Base-by-base conservation (phyloP, 257 asterid genomes). In the Vinca minor region DNA sequence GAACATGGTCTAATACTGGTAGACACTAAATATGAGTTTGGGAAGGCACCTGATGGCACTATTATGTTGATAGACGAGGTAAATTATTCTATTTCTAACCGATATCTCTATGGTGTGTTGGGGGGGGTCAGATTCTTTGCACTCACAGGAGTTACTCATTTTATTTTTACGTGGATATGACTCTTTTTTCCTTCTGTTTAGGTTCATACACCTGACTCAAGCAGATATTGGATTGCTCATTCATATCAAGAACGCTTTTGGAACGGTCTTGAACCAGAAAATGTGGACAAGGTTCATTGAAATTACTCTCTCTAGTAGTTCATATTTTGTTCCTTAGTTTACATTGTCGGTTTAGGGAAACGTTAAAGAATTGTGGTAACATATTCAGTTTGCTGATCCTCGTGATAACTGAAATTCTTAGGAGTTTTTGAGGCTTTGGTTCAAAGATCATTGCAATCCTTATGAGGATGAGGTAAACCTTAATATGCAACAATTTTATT, bases 351-450 rank as follows among this genome's bases (percentile, higher is more conserved):
- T 63, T 35, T 50, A 17, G 21, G 2, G 3, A 8, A 29, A 38
- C 32, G 44, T 38, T 38, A 8, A 45, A 7, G n/a, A n/a, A 25
- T 67, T 21, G 50, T 15, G 38, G n/a, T 38, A 9, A 14, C 53
- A 44, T 18, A 36, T 71, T 41, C 66, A 28, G 39, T 67, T 18
- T 62, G 68, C 76, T 68, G 74, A 76, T 50, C 45, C 34, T 62
- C 15, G 18, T 17, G 31, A 59, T 53, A 52, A 47, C 38, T 66
- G 41, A 59, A 52, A 67, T 74, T 68, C 73, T 73, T 63, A 92
- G 98, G 98, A 92, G 65, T 92, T 92, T 74, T 77, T 93, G 89
- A 89, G 97, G 84, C 65, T 87, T 72, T 89, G 97, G 98, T 93
- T 93, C 77, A 89, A 84, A 78, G 82, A 80, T 73, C 87, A 84